phyloP scores from a whole-genome alignment of 176 grass and related monocot species.

The Oryza meyeriana region DNA sequence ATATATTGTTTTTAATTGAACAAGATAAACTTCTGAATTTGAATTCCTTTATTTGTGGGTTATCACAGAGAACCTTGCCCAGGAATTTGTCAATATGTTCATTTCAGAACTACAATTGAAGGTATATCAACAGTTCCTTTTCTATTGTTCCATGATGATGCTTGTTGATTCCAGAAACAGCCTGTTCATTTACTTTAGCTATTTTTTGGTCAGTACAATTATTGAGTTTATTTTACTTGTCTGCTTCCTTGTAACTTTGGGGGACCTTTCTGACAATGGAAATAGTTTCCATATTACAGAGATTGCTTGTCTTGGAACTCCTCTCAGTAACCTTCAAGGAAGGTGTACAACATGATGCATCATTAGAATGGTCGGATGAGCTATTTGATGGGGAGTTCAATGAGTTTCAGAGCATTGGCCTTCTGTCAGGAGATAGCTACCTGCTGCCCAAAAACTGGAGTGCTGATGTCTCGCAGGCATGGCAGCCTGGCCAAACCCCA shows the following conservation, averaged over 20 bases:
- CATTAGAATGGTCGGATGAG: slow-evolving; percentile 52
- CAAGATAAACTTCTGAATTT: slow-evolving; percentile 16
- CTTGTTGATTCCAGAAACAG: slow-evolving; percentile 7
- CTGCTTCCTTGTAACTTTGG: neutral
- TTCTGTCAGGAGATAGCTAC: slow-evolving; percentile 49
- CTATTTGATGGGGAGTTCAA: slow-evolving; percentile 65
- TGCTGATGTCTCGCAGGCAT: slow-evolving; percentile 12
- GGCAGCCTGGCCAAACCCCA: slow-evolving; percentile 15
- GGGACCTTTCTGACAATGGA: neutral
- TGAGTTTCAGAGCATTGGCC: slow-evolving; percentile 49
- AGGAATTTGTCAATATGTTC: slow-evolving; percentile 83
- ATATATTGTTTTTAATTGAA: neutral
- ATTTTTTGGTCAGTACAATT: slow-evolving; percentile 16
- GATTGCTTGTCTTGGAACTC: slow-evolving; percentile 62
- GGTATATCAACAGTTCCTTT: slow-evolving; percentile 31
- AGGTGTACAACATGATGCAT: slow-evolving; percentile 14
- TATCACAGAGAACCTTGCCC: slow-evolving; percentile 64
- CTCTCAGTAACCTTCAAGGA: slow-evolving; percentile 48
- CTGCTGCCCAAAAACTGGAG: slow-evolving; percentile 42
- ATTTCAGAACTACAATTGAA: slow-evolving; percentile 67
- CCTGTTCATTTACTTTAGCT: neutral
- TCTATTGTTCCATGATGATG: slow-evolving; percentile 2
- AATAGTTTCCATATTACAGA: slow-evolving; percentile 44
- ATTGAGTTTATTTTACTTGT: neutral
- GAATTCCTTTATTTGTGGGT: slow-evolving; percentile 12